Evolutionary conservation across 2,329 filamentous ascomycete species (phyloP).

Genomic region (Immersiporthe knoxdaviesiana): DNA sequence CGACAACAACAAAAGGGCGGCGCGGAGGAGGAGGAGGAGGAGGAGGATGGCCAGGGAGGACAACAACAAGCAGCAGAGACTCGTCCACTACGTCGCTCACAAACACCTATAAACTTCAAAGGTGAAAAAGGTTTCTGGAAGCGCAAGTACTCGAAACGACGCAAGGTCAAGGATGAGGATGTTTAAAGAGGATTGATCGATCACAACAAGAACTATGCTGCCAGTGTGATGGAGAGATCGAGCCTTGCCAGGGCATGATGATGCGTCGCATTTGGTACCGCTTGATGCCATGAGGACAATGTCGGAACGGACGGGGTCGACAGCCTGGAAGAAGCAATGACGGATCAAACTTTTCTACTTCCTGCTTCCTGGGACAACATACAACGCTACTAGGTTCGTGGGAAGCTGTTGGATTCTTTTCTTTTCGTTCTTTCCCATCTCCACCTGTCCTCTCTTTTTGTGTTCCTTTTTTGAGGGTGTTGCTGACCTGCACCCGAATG

Average conservation of each 20-base stretch:
- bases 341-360: background rate
- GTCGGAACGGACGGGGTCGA: background rate
- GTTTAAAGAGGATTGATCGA: constrained; percentile 1
- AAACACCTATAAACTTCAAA: constrained; percentile 26
- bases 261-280: background rate
- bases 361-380: background rate
- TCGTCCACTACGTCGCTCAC: background rate
- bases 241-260: constrained; percentile 3
- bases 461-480: too few species aligned
- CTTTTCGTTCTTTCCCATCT: too few species aligned
- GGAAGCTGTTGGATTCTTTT: background rate
- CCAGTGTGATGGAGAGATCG: background rate
- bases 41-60: background rate
- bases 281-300: background rate
- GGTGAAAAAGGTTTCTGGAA: constrained; percentile 31
- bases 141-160: constrained; percentile 38
- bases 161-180: constrained; percentile 34
- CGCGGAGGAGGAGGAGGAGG: background rate
- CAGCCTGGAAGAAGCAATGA: background rate
- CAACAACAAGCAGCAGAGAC: constrained; percentile 11
- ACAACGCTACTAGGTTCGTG: background rate
- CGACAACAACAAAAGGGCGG: too few species aligned
- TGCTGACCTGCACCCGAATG: background rate
- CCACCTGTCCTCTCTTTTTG: too few species aligned
- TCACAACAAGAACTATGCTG: background rate